phyloP scores from a whole-genome alignment of 768 basidiomycete species.

The Phanerochaete sordida region DNA sequence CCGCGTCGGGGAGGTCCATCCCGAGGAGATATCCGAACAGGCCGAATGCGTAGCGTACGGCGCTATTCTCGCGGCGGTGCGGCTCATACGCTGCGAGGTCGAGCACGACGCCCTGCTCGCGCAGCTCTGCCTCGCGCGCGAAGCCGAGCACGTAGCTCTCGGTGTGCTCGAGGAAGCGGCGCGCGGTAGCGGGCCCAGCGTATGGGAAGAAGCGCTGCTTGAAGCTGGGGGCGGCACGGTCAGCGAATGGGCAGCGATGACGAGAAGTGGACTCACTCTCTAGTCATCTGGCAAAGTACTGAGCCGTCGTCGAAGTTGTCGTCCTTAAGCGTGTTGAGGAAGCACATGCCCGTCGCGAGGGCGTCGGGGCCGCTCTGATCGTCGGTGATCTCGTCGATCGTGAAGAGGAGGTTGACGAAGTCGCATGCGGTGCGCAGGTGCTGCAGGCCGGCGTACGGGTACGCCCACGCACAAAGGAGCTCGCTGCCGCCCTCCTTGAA shows the following conservation, averaged over 20 bases:
- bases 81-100: conserved; percentile 48
- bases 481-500: conserved; percentile 60
- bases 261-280: conserved; percentile 41
- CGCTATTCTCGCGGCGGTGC: conserved; percentile 68
- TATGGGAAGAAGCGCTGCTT: conserved; percentile 38
- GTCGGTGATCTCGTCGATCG: conserved; percentile 66
- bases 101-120: conserved; percentile 53
- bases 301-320: conserved; percentile 51
- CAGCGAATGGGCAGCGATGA: background rate
- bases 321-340: conserved; percentile 50
- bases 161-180: conserved; percentile 50
- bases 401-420: conserved; percentile 62
- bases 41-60: conserved; percentile 58
- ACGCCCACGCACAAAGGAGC: conserved; percentile 58
- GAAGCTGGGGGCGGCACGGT: conserved; percentile 39
- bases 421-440: conserved; percentile 59
- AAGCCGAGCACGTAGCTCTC: conserved; percentile 57
- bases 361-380: conserved; percentile 58
- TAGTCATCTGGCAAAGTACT: conserved; percentile 54
- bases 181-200: conserved; percentile 44
- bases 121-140: conserved; percentile 54
- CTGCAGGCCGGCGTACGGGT: conserved; percentile 53
- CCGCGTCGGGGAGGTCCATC: conserved; percentile 59
- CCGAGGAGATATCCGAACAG: conserved; percentile 59
- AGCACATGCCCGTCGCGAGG: conserved; percentile 46